Base-by-base conservation (phyloP, 164 flowering plant species). In the Buxus sempervirens region DNA sequence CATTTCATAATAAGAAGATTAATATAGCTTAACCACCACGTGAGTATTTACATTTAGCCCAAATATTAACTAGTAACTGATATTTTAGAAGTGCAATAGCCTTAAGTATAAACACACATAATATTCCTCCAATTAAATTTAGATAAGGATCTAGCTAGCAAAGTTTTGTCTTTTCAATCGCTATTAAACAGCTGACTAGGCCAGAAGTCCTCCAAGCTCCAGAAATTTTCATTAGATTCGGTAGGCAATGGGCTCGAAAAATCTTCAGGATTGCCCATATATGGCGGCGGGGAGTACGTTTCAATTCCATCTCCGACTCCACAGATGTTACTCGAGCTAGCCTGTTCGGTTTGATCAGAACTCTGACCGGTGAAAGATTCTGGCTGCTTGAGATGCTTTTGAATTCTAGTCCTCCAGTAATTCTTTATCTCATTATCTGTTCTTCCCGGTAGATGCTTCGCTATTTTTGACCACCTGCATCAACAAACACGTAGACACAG, bases 391-490 rank as follows among this genome's bases (percentile, higher is more conserved):
- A 86, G 81, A n/a, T 87, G 86, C 77, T 89, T 87, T 56, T 89
- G 91, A 63, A 89, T 85, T 70, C 85, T 78, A 2, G 95, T 87
- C 78, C 95, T 85, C 95, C 91, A 89, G 54, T 66, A 89, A 60
- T 87, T 89, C 81, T 87, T 89, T 63, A 89, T 87, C 61, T 87
- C 95, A 28, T 89, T 89, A 68, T 89, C 91, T 0, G 91, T 89
- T 70, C 95, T 82, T 65, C 95, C 95, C 4, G 95, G 95, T 16
- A 89, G 71, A 66, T 87, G 88, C 75, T 84, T 87, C 36, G 95
- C 91, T 62, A 89, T 89, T 77, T 89, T 87, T 5, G 95, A 87
- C 95, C 95, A 89, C 85, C 91, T 84, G 69, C 24, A 67, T 62
- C 9, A 14, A 9, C 18, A 8, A 21, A 36, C 25, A 38, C n/a